A percentile compares a stretch with the other conserved stretches of the same genome.
These are phyloP conservation scores for Penicillium capsulatum DNA, from an alignment of 2,329 filamentous ascomycete genomes.

Conservation along the genomic window DNA sequence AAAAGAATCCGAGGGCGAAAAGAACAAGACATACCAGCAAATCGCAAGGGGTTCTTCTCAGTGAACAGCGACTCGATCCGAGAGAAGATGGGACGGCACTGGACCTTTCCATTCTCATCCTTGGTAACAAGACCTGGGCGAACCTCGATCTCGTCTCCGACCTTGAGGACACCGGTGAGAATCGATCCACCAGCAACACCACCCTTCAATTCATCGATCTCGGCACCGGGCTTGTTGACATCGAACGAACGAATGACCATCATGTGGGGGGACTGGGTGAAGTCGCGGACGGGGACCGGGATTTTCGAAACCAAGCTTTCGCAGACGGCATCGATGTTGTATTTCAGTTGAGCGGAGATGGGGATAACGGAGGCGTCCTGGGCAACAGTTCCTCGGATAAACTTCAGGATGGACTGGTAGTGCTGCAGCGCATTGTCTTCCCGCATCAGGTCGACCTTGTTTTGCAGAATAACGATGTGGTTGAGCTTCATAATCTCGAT, in stretches of 20 bases:
- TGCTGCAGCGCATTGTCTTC: slow-evolving; percentile 91
- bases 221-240: slow-evolving; percentile 98
- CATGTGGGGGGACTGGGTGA: slow-evolving; percentile 90
- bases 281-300: slow-evolving; percentile 85
- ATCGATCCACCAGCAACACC: slow-evolving; percentile 98
- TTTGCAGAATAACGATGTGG: slow-evolving; percentile 99
- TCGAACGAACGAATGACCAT: slow-evolving; percentile 99
- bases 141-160: slow-evolving; percentile 98
- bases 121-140: slow-evolving; percentile 96
- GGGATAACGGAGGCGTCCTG: slow-evolving; percentile 94
- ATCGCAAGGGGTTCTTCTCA: slow-evolving; percentile 97
- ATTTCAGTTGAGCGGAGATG: slow-evolving; percentile 95
- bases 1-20: neutral
- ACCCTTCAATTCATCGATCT: slow-evolving; percentile 97
- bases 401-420: slow-evolving; percentile 96
- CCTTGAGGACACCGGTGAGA: slow-evolving; percentile 91
- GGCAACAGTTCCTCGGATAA: slow-evolving; percentile 94
- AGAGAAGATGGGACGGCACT: slow-evolving; percentile 96
- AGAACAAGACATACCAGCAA: slow-evolving; percentile 76
- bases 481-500: slow-evolving; percentile 99
- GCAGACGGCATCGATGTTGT: slow-evolving; percentile 98
- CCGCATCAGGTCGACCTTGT: slow-evolving; percentile 98
- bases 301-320: slow-evolving; percentile 95
- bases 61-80: slow-evolving; percentile 93
- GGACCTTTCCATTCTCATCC: slow-evolving; percentile 86